A percentile compares a stretch with the other conserved stretches of the same genome.
phyloP scores from a whole-genome alignment of 1,284 basidiomycete genomes.

The Cutaneotrichosporon cyanovorans region DNA sequence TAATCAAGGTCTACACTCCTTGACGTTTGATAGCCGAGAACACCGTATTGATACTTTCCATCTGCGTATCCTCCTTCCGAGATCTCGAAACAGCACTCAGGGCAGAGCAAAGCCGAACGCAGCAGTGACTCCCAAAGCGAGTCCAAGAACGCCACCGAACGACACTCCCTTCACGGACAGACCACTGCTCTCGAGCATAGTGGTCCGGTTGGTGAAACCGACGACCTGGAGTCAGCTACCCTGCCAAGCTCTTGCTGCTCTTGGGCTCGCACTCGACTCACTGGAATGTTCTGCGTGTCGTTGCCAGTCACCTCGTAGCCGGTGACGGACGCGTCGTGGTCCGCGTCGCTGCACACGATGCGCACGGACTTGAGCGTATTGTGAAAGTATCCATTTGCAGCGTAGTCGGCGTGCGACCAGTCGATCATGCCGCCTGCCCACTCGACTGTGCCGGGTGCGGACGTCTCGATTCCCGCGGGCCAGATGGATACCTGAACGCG shows the following conservation, averaged over 20 bases:
- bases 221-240: conserved; percentile 5
- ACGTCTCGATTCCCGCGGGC: conserved; percentile 61
- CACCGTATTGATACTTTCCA: neutral
- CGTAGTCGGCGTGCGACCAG: conserved; percentile 67
- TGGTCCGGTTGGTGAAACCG: conserved; percentile 11
- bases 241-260: neutral
- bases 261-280: conserved; percentile 8
- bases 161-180: no score
- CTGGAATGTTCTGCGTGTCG: conserved; percentile 20
- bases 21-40: no score
- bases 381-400: conserved; percentile 44
- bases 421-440: conserved; percentile 75
- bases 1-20: no score
- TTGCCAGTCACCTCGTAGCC: conserved; percentile 33
- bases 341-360: conserved; percentile 25
- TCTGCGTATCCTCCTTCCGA: no score
- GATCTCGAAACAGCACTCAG: no score
- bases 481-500: conserved; percentile 71
- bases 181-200: neutral
- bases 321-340: conserved; percentile 6
- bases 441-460: conserved; percentile 59
- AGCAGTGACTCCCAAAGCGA: no score
- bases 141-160: neutral
- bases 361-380: conserved; percentile 32
- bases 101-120: no score